Evolutionary conservation across 1,284 basidiomycete species (phyloP).

Genomic region (Peniophora sp.): DNA sequence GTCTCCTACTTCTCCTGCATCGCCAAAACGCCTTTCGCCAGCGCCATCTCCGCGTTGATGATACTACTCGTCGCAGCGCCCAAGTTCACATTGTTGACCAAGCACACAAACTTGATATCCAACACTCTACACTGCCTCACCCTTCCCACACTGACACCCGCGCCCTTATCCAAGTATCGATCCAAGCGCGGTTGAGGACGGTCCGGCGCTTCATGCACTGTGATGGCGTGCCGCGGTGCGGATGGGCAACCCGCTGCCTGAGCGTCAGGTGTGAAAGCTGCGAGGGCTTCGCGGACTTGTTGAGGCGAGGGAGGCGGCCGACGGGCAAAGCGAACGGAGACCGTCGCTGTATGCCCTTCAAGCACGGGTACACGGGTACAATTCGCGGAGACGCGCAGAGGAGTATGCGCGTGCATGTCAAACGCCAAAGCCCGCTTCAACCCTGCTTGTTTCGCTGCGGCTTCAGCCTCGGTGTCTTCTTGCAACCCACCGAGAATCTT

Average conservation of each 20-base stretch:
- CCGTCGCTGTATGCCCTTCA: slow-evolving; percentile 86
- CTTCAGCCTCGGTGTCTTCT: slow-evolving; percentile 35
- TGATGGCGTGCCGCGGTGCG: slow-evolving; percentile 82
- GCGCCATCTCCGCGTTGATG: slow-evolving; percentile 96
- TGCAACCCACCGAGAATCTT: slow-evolving; percentile 90
- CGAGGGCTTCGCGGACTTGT: slow-evolving; percentile 80
- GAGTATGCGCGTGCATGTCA: slow-evolving; percentile 78
- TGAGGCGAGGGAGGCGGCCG: slow-evolving; percentile 83
- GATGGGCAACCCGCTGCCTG: slow-evolving; percentile 80
- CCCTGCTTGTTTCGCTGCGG: slow-evolving; percentile 10
- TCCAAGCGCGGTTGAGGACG: slow-evolving; percentile 94
- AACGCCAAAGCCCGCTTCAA: slow-evolving; percentile 41
- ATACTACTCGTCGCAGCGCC: slow-evolving; percentile 97
- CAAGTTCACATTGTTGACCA: slow-evolving; percentile 93
- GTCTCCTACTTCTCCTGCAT: slow-evolving; percentile 20
- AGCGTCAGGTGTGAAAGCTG: slow-evolving; percentile 71
- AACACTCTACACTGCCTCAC: slow-evolving; percentile 87
- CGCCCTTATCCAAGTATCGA: slow-evolving; percentile 85
- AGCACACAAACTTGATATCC: slow-evolving; percentile 93
- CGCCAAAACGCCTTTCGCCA: slow-evolving; percentile 64
- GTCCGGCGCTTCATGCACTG: slow-evolving; percentile 89
- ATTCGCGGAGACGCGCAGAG: slow-evolving; percentile 82
- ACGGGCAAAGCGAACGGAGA: slow-evolving; percentile 79
- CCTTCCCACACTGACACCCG: slow-evolving; percentile 88
- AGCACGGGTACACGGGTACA: slow-evolving; percentile 93